Evolutionary conservation across 192 early-diverging fungal genomes (phyloP).

Genomic region (Hyaloraphidium curvatum): DNA sequence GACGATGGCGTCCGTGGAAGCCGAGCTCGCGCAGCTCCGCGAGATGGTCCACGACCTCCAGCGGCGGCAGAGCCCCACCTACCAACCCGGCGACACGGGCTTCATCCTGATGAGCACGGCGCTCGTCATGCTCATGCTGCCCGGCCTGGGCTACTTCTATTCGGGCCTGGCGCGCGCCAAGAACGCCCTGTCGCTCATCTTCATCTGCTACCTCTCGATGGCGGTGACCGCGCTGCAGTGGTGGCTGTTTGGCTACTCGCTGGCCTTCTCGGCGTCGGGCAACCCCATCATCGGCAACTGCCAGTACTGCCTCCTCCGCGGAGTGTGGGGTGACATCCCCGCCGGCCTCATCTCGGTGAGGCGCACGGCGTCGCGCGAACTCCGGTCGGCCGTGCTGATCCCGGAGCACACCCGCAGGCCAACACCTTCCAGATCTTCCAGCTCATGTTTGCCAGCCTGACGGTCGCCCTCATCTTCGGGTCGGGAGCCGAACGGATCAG

Average conservation of each 20-base stretch:
- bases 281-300: slow-evolving; percentile 53
- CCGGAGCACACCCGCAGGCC: too few relatives aligned
- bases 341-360: too few relatives aligned
- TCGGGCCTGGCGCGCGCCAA: slow-evolving; percentile 54
- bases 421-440: slow-evolving; percentile 50
- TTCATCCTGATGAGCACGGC: slow-evolving; percentile 50
- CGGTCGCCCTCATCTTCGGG: slow-evolving; percentile 48
- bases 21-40: too few relatives aligned
- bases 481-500: slow-evolving; percentile 55
- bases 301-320: slow-evolving; percentile 34
- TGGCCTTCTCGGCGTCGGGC: slow-evolving; percentile 44
- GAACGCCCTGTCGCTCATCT: slow-evolving; percentile 59
- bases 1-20: too few relatives aligned
- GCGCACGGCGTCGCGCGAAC: slow-evolving; percentile 34
- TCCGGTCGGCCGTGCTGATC: too few relatives aligned
- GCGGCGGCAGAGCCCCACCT: too few relatives aligned
- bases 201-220: slow-evolving; percentile 44
- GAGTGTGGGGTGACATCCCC: too few relatives aligned
- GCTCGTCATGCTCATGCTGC: slow-evolving; percentile 58
- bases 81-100: too few relatives aligned
- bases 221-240: slow-evolving; percentile 47
- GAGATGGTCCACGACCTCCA: too few relatives aligned
- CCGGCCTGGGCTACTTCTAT: slow-evolving; percentile 58
- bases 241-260: slow-evolving; percentile 51
- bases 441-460: slow-evolving; percentile 60